phyloP scores from a whole-genome alignment of 441 rosid genomes.

The Euphorbia corollata region DNA sequence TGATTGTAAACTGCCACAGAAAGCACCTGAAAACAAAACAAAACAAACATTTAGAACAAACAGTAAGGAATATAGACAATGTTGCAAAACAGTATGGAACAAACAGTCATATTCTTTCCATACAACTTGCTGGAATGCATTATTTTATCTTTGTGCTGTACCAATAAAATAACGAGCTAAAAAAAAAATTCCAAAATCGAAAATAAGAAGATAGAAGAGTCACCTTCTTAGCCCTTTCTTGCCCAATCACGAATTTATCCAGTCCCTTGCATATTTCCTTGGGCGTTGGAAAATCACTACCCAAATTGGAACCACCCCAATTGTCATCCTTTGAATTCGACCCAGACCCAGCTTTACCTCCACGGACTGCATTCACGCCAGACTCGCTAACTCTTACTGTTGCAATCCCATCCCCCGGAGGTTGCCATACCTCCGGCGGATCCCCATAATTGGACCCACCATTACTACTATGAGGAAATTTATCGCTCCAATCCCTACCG shows the following conservation, averaged over 20 bases:
- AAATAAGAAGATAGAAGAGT: constrained; percentile 4
- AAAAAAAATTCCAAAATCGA: constrained; percentile 1
- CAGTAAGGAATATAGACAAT: neutral
- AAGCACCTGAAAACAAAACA: constrained; percentile 54
- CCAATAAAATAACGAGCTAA: neutral
- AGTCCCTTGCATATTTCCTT: constrained; percentile 85
- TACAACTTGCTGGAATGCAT: neutral
- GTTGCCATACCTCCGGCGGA: constrained; percentile 99
- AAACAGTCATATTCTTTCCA: neutral
- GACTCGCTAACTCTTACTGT: constrained; percentile 40
- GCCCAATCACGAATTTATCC: constrained; percentile 90
- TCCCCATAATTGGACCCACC: constrained; percentile 60
- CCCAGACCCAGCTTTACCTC: constrained; percentile 40
- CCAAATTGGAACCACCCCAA: constrained; percentile 93
- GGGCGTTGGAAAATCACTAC: constrained; percentile 76
- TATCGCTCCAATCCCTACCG: constrained; percentile 28
- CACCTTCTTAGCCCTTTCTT: constrained; percentile 91
- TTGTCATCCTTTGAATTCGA: constrained; percentile 52
- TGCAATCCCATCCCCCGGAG: constrained; percentile 78
- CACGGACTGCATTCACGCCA: constrained; percentile 33
- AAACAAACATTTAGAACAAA: neutral
- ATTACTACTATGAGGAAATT: constrained; percentile 20
- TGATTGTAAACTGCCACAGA: constrained; percentile 96
- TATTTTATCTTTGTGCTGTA: neutral
- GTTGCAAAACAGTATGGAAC: neutral